phyloP scores from a whole-genome alignment of 2,329 filamentous ascomycete genomes.

The Trichoderma pleuroti region DNA sequence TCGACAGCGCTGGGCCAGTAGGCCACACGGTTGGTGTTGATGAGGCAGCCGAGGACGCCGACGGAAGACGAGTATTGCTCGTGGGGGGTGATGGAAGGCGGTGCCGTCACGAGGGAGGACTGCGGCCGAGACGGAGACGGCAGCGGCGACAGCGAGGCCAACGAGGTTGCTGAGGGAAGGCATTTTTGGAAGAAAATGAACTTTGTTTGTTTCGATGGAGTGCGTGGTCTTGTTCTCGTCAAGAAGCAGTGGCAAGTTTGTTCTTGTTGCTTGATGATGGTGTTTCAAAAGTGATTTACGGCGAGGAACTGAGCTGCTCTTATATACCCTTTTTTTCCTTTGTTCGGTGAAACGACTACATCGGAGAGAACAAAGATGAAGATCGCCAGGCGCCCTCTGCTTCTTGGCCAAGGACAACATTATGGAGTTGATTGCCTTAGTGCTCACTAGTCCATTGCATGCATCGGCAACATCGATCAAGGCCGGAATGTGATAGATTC shows the following conservation, averaged over 20 bases:
- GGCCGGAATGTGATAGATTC: not conserved
- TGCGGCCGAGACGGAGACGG: constrained; percentile 27
- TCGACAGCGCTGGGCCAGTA: constrained; percentile 54
- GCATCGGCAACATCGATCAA: not conserved
- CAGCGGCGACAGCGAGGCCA: constrained; percentile 30
- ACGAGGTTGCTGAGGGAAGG: constrained; percentile 27
- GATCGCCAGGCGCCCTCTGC: not conserved
- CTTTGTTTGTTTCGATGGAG: constrained; percentile 5
- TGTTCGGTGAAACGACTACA: not conserved
- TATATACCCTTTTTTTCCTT: not conserved
- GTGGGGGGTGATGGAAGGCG: constrained; percentile 49
- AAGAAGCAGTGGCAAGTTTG: not conserved
- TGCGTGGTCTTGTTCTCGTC: not conserved
- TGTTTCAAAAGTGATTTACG: not conserved
- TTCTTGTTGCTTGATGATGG: not conserved
- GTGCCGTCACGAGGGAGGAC: constrained; percentile 30
- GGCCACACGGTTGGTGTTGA: constrained; percentile 58
- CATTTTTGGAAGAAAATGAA: constrained; percentile 28
- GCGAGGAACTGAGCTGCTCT: not conserved
- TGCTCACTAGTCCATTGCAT: not conserved
- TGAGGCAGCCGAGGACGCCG: constrained; percentile 58
- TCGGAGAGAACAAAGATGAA: not conserved
- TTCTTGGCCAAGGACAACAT: not conserved
- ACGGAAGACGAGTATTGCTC: constrained; percentile 54
- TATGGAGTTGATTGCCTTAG: constrained; percentile 7